phyloP scores from a whole-genome alignment of 148 eudicot genomes.

The Chenopodium formosanum region DNA sequence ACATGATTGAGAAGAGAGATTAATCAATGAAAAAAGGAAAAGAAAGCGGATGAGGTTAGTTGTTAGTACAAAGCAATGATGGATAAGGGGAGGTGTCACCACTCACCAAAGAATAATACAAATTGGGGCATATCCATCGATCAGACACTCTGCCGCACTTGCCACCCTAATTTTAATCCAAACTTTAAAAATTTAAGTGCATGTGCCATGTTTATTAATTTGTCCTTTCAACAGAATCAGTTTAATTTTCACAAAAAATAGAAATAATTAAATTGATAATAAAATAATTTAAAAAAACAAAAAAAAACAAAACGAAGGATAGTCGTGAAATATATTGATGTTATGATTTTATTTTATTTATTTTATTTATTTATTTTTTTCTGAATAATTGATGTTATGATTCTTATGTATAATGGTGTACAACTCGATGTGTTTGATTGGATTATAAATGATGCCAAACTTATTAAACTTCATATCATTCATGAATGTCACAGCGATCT shows the following conservation, averaged over 20 bases:
- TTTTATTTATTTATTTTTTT: no score
- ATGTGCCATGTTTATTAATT: background rate
- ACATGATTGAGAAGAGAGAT: background rate
- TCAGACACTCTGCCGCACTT: conserved; percentile 5
- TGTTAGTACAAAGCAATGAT: conserved; percentile 8
- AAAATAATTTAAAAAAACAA: background rate
- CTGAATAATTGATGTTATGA: no score
- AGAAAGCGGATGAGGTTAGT: background rate
- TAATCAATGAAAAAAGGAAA: no score
- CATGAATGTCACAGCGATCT: conserved; percentile 12
- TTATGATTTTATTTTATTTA: no score
- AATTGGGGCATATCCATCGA: background rate
- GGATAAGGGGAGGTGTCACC: background rate
- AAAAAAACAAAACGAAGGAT: background rate
- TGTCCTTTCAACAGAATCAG: background rate
- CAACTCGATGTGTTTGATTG: background rate
- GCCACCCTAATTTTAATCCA: background rate
- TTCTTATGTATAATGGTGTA: background rate
- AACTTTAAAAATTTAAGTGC: background rate
- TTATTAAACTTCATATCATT: background rate
- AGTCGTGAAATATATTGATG: no score
- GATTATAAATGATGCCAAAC: conserved; percentile 9
- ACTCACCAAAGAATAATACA: conserved; percentile 6
- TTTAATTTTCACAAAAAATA: background rate
- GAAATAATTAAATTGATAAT: no score